These are phyloP conservation scores for Leccinum subgranulosum DNA, from an alignment of 768 basidiomycete genomes.

Conservation along the genomic window DNA sequence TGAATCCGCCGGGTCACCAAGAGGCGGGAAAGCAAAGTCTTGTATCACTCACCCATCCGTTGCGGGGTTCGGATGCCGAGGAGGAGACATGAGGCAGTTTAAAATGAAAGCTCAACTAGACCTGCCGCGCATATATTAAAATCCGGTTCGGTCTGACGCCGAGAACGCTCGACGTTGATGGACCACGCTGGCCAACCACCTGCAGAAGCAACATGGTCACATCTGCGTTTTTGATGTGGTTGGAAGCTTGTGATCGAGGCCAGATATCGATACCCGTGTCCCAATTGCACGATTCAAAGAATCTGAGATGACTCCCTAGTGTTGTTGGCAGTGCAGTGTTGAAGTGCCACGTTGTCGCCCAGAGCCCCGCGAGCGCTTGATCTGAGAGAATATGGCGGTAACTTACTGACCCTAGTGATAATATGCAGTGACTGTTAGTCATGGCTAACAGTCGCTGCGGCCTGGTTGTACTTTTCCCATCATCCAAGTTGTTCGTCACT, in stretches of 20 bases:
- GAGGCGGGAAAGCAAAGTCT: slow-evolving; percentile 16
- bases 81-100: slow-evolving; percentile 16
- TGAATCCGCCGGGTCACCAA: slow-evolving; percentile 3
- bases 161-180: slow-evolving; percentile 11
- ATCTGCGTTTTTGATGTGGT: slow-evolving; percentile 8
- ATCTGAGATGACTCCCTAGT: background rate
- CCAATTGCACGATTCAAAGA: background rate
- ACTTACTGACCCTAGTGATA: too few species aligned
- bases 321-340: background rate
- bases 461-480: background rate
- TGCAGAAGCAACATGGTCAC: background rate
- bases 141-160: slow-evolving; percentile 24
- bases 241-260: slow-evolving; percentile 19
- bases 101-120: slow-evolving; percentile 23
- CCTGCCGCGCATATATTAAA: slow-evolving; percentile 1
- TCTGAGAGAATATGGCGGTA: background rate
- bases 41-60: slow-evolving; percentile 5
- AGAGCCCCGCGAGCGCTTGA: slow-evolving; percentile 2
- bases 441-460: background rate
- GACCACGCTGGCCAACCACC: slow-evolving; percentile 3
- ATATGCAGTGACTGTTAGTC: slow-evolving; percentile 3
- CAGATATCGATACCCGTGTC: slow-evolving; percentile 7
- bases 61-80: slow-evolving; percentile 17
- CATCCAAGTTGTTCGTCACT: background rate
- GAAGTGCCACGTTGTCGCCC: slow-evolving; percentile 9